These are phyloP conservation scores for Candida jianshihensis DNA, from an alignment of 805 yeast species.

Conservation along the genomic window DNA sequence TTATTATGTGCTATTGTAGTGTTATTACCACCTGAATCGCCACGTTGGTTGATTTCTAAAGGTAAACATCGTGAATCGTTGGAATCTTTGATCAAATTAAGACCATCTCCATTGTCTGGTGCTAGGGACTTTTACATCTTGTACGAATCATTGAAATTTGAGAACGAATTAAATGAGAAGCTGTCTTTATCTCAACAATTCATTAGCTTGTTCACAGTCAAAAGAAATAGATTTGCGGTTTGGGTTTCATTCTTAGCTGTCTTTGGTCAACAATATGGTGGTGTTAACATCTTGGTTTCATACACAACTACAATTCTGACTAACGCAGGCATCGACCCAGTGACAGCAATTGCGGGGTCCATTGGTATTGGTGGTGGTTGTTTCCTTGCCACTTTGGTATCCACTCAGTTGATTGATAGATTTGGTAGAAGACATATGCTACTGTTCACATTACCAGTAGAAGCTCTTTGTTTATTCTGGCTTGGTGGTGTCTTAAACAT, in stretches of 20 bases:
- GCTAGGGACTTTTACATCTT: slow-evolving; percentile 62
- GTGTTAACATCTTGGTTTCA: slow-evolving; percentile 45
- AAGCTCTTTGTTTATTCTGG: slow-evolving; percentile 48
- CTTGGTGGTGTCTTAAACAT: slow-evolving; percentile 41
- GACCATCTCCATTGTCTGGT: slow-evolving; percentile 26
- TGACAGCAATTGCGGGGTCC: slow-evolving; percentile 40
- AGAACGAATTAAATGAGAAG: slow-evolving; percentile 33
- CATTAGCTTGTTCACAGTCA: slow-evolving; percentile 34
- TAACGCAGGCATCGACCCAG: slow-evolving; percentile 35
- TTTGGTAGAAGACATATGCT: slow-evolving; percentile 47
- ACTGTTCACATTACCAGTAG: slow-evolving; percentile 51
- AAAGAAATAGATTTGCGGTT: slow-evolving; percentile 45
- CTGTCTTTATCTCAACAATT: slow-evolving; percentile 32
- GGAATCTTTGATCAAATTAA: slow-evolving; percentile 38
- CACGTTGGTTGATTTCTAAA: slow-evolving; percentile 59
- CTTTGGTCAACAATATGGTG: slow-evolving; percentile 51
- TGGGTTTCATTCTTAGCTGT: slow-evolving; percentile 42
- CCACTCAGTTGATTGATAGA: slow-evolving; percentile 41
- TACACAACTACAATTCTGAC: slow-evolving; percentile 43
- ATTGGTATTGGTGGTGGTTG: slow-evolving; percentile 46
- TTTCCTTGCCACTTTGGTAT: slow-evolving; percentile 38
- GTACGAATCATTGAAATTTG: slow-evolving; percentile 42
- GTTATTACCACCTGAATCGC: slow-evolving; percentile 59
- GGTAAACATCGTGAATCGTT: slow-evolving; percentile 43
- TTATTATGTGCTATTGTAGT: slow-evolving; percentile 44